Conservation (phyloP, 495 filamentous ascomycete genomes). For the Cryomyces antarcticus region DNA sequence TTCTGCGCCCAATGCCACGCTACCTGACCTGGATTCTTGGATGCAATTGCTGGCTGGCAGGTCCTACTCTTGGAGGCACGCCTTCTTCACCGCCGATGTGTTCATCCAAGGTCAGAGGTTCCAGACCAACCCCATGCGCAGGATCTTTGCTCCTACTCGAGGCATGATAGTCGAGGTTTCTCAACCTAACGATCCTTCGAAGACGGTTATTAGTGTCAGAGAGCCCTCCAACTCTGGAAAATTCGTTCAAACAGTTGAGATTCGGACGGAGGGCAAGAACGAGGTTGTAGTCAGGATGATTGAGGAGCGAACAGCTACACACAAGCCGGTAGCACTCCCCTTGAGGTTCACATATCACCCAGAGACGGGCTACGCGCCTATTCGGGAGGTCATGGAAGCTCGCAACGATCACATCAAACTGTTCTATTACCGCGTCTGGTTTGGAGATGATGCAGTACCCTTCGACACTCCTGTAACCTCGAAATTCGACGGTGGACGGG, state of each 20-base stretch:
- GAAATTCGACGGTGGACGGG: slow-evolving; percentile 70
- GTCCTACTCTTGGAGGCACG: slow-evolving; percentile 74
- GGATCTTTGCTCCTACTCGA: slow-evolving; percentile 64
- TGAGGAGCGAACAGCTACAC: slow-evolving; percentile 70
- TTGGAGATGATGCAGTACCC: slow-evolving; percentile 66
- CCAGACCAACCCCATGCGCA: slow-evolving; percentile 86
- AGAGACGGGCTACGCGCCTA: slow-evolving; percentile 83
- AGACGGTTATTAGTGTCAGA: slow-evolving; percentile 63
- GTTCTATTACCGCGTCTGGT: slow-evolving; percentile 96
- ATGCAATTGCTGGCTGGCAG: slow-evolving; percentile 72
- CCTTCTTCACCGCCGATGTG: slow-evolving; percentile 91
- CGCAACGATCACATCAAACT: slow-evolving; percentile 94
- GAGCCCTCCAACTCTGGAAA: slow-evolving; percentile 42
- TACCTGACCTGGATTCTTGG: slow-evolving; percentile 72
- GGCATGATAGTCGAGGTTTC: slow-evolving; percentile 77
- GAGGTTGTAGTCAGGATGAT: slow-evolving; percentile 73
- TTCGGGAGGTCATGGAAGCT: slow-evolving; percentile 81
- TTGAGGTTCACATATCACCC: slow-evolving; percentile 83
- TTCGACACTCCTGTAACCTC: slow-evolving; percentile 68
- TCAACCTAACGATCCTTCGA: slow-evolving; percentile 55
- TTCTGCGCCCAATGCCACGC: slow-evolving; percentile 38
- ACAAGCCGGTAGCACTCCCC: slow-evolving; percentile 55
- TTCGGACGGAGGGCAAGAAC: slow-evolving; percentile 48
- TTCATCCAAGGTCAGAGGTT: slow-evolving; percentile 91
- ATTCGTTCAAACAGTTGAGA: slow-evolving; percentile 68